These are phyloP conservation scores for Gossypium longicalyx DNA, from an alignment of 345 rosid species.

Conservation along the genomic window DNA sequence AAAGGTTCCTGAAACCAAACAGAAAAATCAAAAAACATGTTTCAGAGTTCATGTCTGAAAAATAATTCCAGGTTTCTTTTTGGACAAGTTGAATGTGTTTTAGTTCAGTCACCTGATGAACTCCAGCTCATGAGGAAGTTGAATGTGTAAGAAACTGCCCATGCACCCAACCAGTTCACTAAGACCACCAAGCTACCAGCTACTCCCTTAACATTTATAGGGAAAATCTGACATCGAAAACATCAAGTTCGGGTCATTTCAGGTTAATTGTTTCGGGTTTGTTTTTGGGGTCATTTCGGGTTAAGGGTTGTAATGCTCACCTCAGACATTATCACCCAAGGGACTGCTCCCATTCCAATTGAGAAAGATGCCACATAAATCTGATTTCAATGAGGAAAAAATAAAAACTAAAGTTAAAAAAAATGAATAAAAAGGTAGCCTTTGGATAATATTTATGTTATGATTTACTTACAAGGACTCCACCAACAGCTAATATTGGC, in stretches of 20 bases:
- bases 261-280: background rate
- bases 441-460: too few species aligned
- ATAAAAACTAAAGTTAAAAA: background rate
- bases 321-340: constrained; percentile 98
- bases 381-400: constrained; percentile 26
- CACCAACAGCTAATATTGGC: constrained; percentile 62
- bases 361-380: constrained; percentile 63
- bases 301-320: constrained; percentile 28
- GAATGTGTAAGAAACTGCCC: constrained; percentile 84
- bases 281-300: background rate
- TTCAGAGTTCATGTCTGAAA: background rate
- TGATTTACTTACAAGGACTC: constrained; percentile 53
- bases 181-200: constrained; percentile 90
- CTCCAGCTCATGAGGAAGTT: constrained; percentile 86
- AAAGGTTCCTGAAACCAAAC: constrained; percentile 63
- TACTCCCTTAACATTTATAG: constrained; percentile 70
- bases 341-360: constrained; percentile 92
- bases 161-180: constrained; percentile 92
- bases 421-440: background rate
- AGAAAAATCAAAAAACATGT: background rate
- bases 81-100: background rate
- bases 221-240: constrained; percentile 57
- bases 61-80: background rate
- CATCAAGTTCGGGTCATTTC: background rate
- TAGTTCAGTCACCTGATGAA: constrained; percentile 46